These are phyloP conservation scores for Cyclotella choctawhatcheeana DNA, from an alignment of 108 stramenopile species.

Conservation along the genomic window DNA sequence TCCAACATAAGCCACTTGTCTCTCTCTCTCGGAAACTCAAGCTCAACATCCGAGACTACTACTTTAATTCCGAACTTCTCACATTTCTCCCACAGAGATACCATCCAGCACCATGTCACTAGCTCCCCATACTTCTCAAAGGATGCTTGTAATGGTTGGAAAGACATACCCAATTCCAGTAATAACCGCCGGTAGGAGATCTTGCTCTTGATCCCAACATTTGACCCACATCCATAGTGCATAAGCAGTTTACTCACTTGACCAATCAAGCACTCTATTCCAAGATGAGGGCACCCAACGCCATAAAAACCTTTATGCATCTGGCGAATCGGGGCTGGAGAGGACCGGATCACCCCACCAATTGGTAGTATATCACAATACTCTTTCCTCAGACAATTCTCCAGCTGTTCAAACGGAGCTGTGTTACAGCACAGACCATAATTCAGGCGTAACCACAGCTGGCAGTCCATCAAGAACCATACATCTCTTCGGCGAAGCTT, in stretches of 20 bases:
- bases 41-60: neutral
- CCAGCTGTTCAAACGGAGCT: neutral
- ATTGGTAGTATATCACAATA: neutral
- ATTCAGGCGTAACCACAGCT: slow-evolving; percentile 10
- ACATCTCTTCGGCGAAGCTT: neutral
- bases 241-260: slow-evolving; percentile 7
- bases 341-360: neutral
- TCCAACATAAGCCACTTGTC: slow-evolving; percentile 28
- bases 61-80: neutral
- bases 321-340: neutral
- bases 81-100: slow-evolving; percentile 25
- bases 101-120: slow-evolving; percentile 20
- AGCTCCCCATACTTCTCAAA: neutral
- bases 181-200: neutral
- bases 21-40: slow-evolving; percentile 18
- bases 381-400: neutral
- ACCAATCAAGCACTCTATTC: slow-evolving; percentile 11
- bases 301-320: slow-evolving; percentile 12
- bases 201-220: neutral
- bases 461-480: slow-evolving; percentile 14
- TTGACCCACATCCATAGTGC: slow-evolving; percentile 15
- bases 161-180: slow-evolving; percentile 17
- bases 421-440: slow-evolving; percentile 15
- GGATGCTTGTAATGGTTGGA: slow-evolving; percentile 1
- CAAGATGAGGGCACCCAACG: slow-evolving; percentile 5